Conservation (phyloP, 129 eudicot species). For the Lactuca sativa region DNA sequence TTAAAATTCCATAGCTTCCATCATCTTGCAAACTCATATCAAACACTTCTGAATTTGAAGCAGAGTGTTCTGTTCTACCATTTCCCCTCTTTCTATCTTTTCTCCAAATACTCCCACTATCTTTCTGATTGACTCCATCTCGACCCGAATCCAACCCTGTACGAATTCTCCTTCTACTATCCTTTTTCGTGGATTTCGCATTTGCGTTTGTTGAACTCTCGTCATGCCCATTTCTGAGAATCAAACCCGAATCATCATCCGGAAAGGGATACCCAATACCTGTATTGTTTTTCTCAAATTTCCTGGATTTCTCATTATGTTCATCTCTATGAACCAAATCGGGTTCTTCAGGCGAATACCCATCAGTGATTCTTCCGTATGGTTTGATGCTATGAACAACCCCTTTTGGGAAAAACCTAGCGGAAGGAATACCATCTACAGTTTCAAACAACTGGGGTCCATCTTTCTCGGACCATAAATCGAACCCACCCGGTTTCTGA, state of each 20-base stretch:
- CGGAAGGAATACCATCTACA: conserved; percentile 58
- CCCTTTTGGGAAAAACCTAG: conserved; percentile 95
- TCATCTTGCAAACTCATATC: conserved; percentile 76
- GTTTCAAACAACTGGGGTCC: conserved; percentile 82
- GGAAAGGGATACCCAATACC: conserved; percentile 15
- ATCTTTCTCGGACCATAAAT: conserved; percentile 91
- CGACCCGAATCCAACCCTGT: conserved; percentile 4
- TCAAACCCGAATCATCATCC: neutral
- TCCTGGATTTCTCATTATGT: neutral
- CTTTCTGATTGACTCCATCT: conserved; percentile 17
- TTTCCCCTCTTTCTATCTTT: conserved; percentile 17
- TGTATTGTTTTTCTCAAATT: conserved; percentile 20
- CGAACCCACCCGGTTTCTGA: conserved; percentile 95
- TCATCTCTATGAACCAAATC: neutral
- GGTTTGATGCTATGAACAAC: conserved; percentile 90
- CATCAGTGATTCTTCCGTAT: conserved; percentile 44
- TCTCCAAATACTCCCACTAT: conserved; percentile 19
- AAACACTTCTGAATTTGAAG: conserved; percentile 41
- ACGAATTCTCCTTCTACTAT: conserved; percentile 22
- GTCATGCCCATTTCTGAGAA: conserved; percentile 11
- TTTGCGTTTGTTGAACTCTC: conserved; percentile 20
- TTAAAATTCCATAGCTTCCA: conserved; percentile 59
- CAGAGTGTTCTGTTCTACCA: conserved; percentile 9
- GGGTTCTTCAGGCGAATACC: conserved; percentile 7
- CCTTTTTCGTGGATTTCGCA: conserved; percentile 26